Evolutionary conservation across 331 rosid genomes (phyloP).

Genomic region (Rosa hybrid): DNA sequence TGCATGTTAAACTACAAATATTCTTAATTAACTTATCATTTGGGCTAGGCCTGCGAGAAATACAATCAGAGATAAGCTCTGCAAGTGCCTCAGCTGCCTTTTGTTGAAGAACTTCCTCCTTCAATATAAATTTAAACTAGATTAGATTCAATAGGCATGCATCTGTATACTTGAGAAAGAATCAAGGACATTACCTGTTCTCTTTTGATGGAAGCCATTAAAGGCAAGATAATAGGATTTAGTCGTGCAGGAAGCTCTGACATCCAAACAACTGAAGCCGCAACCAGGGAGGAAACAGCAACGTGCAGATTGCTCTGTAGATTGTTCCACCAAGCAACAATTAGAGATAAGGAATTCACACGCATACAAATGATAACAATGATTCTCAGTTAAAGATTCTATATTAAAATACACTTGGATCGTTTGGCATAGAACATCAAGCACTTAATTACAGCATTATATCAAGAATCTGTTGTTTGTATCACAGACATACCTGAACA

Average conservation of each 20-base stretch:
- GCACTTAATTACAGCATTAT: not conserved
- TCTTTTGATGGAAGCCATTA: constrained; percentile 97
- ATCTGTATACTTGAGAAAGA: constrained; percentile 6
- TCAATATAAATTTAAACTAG: constrained; percentile 27
- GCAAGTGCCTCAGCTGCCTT: constrained; percentile 98
- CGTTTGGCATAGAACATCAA: not conserved
- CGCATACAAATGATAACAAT: constrained; percentile 1
- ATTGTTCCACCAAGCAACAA: constrained; percentile 34
- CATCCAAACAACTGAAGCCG: constrained; percentile 99
- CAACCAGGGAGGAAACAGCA: constrained; percentile 84
- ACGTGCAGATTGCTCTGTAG: constrained; percentile 91
- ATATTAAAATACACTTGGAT: not conserved
- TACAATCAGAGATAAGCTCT: constrained; percentile 83
- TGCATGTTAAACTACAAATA: constrained; percentile 80
- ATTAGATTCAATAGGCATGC: constrained; percentile 23
- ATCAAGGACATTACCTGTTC: constrained; percentile 67
- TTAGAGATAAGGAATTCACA: constrained; percentile 22
- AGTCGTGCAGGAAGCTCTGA: constrained; percentile 85
- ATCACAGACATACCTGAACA: constrained; percentile 75
- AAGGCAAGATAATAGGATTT: constrained; percentile 86
- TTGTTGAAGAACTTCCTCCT: constrained; percentile 95
- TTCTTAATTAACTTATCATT: constrained; percentile 92
- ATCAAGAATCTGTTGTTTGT: constrained; percentile 12
- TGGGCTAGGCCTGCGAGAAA: constrained; percentile 87
- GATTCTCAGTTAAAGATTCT: not conserved